Evolutionary conservation across 2,329 filamentous ascomycete genomes (phyloP), one percentile per base, ranked within the genome.

Genomic region (Pseudomassariella vexata): DNA sequence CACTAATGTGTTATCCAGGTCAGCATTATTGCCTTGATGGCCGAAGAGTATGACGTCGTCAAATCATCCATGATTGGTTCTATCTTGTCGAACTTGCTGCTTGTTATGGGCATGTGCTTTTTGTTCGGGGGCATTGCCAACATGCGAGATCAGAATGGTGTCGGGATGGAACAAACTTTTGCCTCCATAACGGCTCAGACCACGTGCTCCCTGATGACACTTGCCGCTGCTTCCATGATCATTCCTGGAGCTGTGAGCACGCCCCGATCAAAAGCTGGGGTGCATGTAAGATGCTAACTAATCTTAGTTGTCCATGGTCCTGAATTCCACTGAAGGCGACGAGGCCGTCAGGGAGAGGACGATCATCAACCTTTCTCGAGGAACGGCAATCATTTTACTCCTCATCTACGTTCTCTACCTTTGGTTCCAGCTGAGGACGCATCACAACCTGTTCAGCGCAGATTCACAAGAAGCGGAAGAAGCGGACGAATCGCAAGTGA

Each of bases 41-140:
- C 92, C 47, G 78, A 79, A 41, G 84, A 96, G 62, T 94, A 95
- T 53, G 81, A 90, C 49, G 89, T 96, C 44, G 90, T 96, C n/a
- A 92, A 96, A 63, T 84, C 90, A 14, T 94, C 87, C 42, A 96
- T 96, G 89, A 79, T 96, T 20, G 90, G 92, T 28, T 94, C 85
- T 51, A 94, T 96, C 47, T 70, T 96, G 23, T 95, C 90, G 44
- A 96, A 96, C 60, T 81, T 95, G 43, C 73, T 96, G 6, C 76
- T 96, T 15, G 90, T 88, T 28, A 73, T 88, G 53, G 82, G 83
- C 47, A 85, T 85, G 70, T 87, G 82, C 59, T 87, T 87, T 63
- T 66, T 88, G 44, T 73, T 84, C 34, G 85, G 85, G 34, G 85
- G 85, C 19, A 63, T 87, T 38, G 68, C 70, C 40, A 77, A 79